Percentiles rank a stretch among this genome's conserved stretches.
Conservation (phyloP, 2,329 filamentous ascomycete genomes). For the Colletotrichum sp. region DNA sequence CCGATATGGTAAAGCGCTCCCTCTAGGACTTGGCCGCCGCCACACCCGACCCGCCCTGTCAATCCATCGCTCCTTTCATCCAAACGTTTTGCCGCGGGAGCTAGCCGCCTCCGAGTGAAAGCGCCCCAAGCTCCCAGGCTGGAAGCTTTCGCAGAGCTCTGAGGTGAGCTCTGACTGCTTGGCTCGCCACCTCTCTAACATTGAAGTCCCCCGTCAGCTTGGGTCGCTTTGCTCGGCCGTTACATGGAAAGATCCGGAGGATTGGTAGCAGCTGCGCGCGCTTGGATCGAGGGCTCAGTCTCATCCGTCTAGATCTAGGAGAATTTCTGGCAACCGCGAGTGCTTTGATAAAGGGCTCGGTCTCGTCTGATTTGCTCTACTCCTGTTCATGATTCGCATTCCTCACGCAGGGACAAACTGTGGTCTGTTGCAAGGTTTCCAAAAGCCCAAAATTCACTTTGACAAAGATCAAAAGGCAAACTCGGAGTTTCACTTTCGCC, state of each 20-base stretch:
- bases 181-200: neutral
- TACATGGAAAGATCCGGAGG: neutral
- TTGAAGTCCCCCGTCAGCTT: neutral
- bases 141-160: neutral
- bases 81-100: slow-evolving; percentile 1
- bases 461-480: neutral
- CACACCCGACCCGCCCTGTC: slow-evolving; percentile 17
- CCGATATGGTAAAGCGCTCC: neutral
- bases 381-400: neutral
- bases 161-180: neutral
- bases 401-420: neutral
- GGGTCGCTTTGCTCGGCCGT: neutral
- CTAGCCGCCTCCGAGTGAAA: neutral
- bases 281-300: neutral
- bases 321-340: neutral
- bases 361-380: neutral
- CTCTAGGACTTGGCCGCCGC: slow-evolving; percentile 2
- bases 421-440: neutral
- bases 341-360: neutral
- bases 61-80: neutral
- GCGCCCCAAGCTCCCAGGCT: neutral
- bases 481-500: neutral
- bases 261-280: neutral
- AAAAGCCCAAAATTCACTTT: neutral
- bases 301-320: neutral